Percentiles rank a stretch among this genome's conserved stretches.
These are phyloP conservation scores for Auxenochlorella protothecoides DNA, from an alignment of 139 green algal genomes.

Conservation along the genomic window DNA sequence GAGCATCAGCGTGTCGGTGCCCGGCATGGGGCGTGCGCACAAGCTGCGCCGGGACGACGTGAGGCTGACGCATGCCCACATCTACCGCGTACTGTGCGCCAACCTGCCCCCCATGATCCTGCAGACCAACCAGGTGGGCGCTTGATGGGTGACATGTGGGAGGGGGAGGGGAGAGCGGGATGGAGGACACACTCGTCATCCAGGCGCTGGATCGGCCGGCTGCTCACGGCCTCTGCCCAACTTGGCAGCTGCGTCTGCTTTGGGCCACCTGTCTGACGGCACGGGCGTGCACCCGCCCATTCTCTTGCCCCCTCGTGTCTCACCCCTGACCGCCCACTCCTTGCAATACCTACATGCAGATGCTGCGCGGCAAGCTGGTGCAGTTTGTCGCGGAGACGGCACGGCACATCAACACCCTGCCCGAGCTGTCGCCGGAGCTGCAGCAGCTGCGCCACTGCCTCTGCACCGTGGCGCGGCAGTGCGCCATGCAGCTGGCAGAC, in stretches of 20 bases:
- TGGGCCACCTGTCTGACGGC: no score
- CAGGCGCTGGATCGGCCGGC: no score
- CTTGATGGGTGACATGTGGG: no score
- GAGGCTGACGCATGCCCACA: slow-evolving; percentile 37
- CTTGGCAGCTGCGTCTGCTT: no score
- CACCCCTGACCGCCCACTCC: not conserved
- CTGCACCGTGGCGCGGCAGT: slow-evolving; percentile 28
- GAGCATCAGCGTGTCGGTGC: slow-evolving; percentile 15
- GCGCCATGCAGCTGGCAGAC: slow-evolving; percentile 15
- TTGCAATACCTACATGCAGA: not conserved
- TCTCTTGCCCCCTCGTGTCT: not conserved
- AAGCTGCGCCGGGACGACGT: slow-evolving; percentile 28
- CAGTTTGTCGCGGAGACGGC: slow-evolving; percentile 57
- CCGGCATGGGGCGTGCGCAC: slow-evolving; percentile 10
- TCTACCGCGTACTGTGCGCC: slow-evolving; percentile 41
- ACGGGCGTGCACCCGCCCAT: no score
- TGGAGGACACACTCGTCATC: no score
- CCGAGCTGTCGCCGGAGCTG: slow-evolving; percentile 27
- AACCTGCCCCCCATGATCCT: slow-evolving; percentile 31
- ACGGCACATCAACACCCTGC: slow-evolving; percentile 22
- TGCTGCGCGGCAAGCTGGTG: slow-evolving; percentile 37
- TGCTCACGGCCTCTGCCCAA: no score
- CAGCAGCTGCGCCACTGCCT: slow-evolving; percentile 58
- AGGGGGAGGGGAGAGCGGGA: no score
- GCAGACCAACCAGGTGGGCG: slow-evolving; percentile 8